Base-by-base conservation (phyloP, 805 yeast genomes). In the Schwanniomyces polymorphus region DNA sequence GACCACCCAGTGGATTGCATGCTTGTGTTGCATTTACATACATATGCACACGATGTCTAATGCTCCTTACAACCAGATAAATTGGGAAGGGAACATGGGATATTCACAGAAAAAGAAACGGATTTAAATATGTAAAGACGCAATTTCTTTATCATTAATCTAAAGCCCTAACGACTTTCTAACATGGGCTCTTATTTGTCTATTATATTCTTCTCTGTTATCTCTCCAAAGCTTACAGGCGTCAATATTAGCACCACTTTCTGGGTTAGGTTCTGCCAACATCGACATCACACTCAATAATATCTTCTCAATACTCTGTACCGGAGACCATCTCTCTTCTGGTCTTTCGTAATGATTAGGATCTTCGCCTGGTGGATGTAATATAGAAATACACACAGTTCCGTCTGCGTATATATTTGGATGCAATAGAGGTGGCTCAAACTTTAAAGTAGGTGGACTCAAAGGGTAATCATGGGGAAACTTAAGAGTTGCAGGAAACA, bases 261-360 rank as follows among this genome's bases (percentile, higher is more conserved):
- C 97, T 27, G 88, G 86, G 61, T 94, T 94, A 2, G 99, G 98
- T 67, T 94, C 97, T 23, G 97, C 96, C 50, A 94, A 76, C 97
- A 94, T 91, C 59, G 96, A 88, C 78, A 91, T 82, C 18, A 94
- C 98, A 65, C 96, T 86, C 49, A 94, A 70, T 51, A 94, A 73
- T 50, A 94, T 94, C 78, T 94, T 94, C 69, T 94, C 99, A n/a
- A 94, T 91, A 62, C 96, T 88, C 65, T 94, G 99, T 27, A 94
- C 91, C 0, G 99, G 99, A 6, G 96, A 88, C 99, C 99, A 94
- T 54, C 99, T 75, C 69, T 94, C 99, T 57, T 91, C 95, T 0
- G 98, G 96, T 27, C 88, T 70, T 66, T 94, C 99, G 68, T 94
- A 94, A 78, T 86, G 91, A 64, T 91, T 82, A 17, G 99, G 98